Conservation (phyloP, 176 grass and related monocot species). For the Echinochloa phyllopogon region DNA sequence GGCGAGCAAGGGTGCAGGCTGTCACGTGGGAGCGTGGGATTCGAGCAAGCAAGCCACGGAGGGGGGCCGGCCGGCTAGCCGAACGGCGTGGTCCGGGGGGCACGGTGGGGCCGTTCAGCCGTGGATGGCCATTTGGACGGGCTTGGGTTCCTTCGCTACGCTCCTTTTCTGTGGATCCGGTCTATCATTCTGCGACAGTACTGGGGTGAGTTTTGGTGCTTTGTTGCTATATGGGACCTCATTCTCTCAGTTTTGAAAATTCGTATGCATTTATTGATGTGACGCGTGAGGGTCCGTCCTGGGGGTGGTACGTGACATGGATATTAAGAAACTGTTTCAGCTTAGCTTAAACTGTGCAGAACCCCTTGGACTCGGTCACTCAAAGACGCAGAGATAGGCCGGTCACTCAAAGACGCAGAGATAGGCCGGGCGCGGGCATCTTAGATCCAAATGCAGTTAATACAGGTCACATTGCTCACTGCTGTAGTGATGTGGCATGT, state of each 20-base stretch:
- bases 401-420: neutral
- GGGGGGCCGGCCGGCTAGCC: neutral
- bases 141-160: neutral
- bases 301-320: neutral
- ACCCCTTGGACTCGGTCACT: neutral
- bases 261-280: neutral
- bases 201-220: neutral
- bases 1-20: slow-evolving; percentile 18
- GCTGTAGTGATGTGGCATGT: too few relatives aligned
- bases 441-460: neutral
- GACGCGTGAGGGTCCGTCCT: neutral
- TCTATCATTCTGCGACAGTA: neutral
- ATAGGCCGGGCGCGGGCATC: too few relatives aligned
- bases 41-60: neutral
- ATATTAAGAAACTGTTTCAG: neutral
- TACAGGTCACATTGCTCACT: too few relatives aligned
- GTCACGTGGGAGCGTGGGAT: slow-evolving; percentile 45
- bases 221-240: slow-evolving; percentile 20
- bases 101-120: neutral
- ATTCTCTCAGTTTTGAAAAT: neutral
- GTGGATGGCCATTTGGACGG: neutral
- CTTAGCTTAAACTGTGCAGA: neutral
- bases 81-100: neutral
- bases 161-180: neutral
- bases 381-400: neutral